Conservation (phyloP, 805 yeast species). For the Ogataea nakhonphanomensis region DNA sequence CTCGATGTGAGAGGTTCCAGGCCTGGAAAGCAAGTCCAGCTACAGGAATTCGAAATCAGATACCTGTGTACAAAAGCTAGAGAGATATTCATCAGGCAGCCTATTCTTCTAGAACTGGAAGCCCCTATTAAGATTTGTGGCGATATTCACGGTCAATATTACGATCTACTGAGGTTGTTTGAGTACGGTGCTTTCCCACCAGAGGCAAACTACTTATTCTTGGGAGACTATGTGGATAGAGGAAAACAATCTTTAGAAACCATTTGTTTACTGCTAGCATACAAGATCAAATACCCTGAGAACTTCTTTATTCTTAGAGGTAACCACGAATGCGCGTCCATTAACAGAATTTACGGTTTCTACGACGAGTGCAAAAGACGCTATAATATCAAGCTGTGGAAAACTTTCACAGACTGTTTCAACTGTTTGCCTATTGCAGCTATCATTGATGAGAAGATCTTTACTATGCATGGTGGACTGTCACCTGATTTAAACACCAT, state of each 20-base stretch:
- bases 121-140: constrained; percentile 98
- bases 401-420: constrained; percentile 97
- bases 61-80: constrained; percentile 96
- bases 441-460: constrained; percentile 94
- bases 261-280: constrained; percentile 87
- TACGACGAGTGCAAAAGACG: constrained; percentile 99
- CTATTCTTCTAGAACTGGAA: constrained; percentile 89
- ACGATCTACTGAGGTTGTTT: constrained; percentile 88
- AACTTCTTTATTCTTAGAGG: constrained; percentile 96
- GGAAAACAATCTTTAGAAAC: constrained; percentile 97
- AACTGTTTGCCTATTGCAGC: constrained; percentile 99
- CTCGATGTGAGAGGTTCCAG: constrained; percentile 97
- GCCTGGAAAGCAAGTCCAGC: constrained; percentile 95
- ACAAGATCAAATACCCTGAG: constrained; percentile 97
- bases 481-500: constrained; percentile 95
- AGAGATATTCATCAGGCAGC: constrained; percentile 97
- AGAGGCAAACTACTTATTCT: constrained; percentile 90
- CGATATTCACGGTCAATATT: constrained; percentile 98
- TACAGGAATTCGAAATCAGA: constrained; percentile 91
- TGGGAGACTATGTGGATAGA: constrained; percentile 98
- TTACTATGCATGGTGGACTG: constrained; percentile 98
- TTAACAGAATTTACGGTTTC: constrained; percentile 96
- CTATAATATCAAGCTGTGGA: constrained; percentile 97
- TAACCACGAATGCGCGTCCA: constrained; percentile 97
- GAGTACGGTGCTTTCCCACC: constrained; percentile 99